Percentiles rank a stretch among this genome's conserved stretches.
Conservation (phyloP, 2,329 filamentous ascomycete genomes). For the Ambrosiella xylebori region DNA sequence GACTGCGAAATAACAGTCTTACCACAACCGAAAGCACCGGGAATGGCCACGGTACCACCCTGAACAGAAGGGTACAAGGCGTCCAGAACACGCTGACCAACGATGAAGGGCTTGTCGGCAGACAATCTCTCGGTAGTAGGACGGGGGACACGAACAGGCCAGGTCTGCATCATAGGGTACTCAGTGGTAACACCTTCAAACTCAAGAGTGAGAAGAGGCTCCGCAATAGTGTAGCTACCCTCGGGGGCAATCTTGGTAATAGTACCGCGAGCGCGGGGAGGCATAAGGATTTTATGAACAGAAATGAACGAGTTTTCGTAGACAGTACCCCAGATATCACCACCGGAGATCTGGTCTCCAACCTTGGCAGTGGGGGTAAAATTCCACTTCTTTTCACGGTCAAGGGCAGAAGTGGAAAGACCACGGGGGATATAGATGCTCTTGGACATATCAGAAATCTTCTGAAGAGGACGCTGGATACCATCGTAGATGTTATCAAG, state of each 20-base stretch:
- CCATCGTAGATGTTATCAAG: conserved; percentile 99
- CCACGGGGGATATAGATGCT: conserved; percentile 97
- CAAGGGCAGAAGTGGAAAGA: conserved; percentile 70
- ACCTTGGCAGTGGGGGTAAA: conserved; percentile 86
- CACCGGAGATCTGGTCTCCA: conserved; percentile 90
- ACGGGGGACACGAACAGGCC: conserved; percentile 91
- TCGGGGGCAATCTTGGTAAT: conserved; percentile 82
- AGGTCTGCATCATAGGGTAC: conserved; percentile 96
- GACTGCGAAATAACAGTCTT: conserved; percentile 99
- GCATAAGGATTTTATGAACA: conserved; percentile 84
- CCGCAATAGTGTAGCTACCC: conserved; percentile 83
- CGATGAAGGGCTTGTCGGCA: conserved; percentile 79
- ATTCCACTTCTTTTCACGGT: conserved; percentile 89
- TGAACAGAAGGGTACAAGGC: conserved; percentile 92
- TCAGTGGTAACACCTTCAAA: conserved; percentile 92
- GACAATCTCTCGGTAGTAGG: conserved; percentile 84
- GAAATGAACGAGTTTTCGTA: conserved; percentile 91
- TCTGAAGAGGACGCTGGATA: conserved; percentile 86
- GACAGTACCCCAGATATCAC: conserved; percentile 88
- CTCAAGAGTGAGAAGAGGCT: conserved; percentile 88
- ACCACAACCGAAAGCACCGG: conserved; percentile 93
- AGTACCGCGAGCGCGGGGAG: conserved; percentile 74
- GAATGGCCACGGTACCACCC: conserved; percentile 94
- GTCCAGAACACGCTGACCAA: conserved; percentile 91
- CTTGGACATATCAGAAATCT: conserved; percentile 58